Conservation (phyloP, 2,329 filamentous ascomycete genomes). For the Sporothrix globosa region DNA sequence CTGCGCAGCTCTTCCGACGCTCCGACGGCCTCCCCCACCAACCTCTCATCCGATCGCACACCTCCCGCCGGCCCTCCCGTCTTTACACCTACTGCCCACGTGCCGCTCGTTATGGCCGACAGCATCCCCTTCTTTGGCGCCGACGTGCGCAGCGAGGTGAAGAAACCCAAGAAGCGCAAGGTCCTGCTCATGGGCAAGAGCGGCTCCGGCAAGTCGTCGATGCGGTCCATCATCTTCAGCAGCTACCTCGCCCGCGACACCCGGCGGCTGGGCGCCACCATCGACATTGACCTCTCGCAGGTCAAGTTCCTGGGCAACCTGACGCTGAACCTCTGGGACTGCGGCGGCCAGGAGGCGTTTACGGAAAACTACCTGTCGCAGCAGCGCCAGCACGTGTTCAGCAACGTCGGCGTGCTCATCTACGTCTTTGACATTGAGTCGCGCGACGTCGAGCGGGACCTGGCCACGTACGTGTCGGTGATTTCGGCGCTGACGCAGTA, state of each 20-base stretch:
- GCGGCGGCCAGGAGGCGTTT: constrained; percentile 96
- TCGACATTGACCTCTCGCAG: constrained; percentile 97
- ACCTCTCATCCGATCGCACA: not conserved
- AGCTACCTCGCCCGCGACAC: constrained; percentile 98
- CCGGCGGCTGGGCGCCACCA: constrained; percentile 88
- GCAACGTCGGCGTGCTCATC: constrained; percentile 93
- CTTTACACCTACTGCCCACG: not conserved
- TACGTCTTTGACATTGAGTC: constrained; percentile 99
- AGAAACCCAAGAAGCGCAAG: constrained; percentile 82
- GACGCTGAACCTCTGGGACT: constrained; percentile 97
- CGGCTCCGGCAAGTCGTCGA: constrained; percentile 95
- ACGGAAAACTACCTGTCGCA: constrained; percentile 98
- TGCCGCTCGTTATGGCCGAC: constrained; percentile 28
- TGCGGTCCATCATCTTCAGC: constrained; percentile 98
- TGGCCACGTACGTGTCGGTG: constrained; percentile 89
- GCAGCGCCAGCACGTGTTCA: constrained; percentile 95
- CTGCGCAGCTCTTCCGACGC: not conserved
- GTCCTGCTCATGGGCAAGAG: constrained; percentile 92
- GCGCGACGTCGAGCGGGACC: constrained; percentile 88
- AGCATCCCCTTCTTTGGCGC: constrained; percentile 32
- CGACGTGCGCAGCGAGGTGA: constrained; percentile 50
- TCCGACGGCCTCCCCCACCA: not conserved
- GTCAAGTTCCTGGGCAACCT: constrained; percentile 98
- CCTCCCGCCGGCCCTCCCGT: not conserved
- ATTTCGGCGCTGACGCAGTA: constrained; percentile 86